These are phyloP conservation scores for Paxillus involutus DNA, from an alignment of 768 basidiomycete species.

Conservation along the genomic window DNA sequence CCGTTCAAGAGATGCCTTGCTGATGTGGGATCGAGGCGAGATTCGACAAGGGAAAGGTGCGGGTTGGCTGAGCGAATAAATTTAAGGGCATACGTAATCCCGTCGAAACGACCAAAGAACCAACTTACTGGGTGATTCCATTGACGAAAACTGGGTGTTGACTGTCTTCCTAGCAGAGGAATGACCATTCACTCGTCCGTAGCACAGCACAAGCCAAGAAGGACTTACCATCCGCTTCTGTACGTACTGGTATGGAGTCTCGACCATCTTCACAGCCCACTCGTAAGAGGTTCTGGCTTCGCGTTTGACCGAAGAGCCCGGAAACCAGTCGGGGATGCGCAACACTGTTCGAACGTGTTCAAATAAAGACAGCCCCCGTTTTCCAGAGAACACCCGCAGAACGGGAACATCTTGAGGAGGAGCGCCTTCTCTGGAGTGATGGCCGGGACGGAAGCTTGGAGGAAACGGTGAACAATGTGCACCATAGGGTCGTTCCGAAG, in stretches of 20 bases:
- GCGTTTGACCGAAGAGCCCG: conserved; percentile 37
- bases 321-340: conserved; percentile 34
- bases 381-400: conserved; percentile 7
- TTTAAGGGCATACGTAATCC: not conserved
- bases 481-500: conserved; percentile 16
- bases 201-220: not conserved
- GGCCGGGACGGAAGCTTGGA: conserved; percentile 2
- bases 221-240: conserved; percentile 16
- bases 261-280: conserved; percentile 1
- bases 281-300: conserved; percentile 18
- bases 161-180: conserved; percentile 3
- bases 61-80: conserved; percentile 3
- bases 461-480: conserved; percentile 8
- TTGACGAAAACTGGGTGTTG: conserved; percentile 2
- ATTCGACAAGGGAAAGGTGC: conserved; percentile 17
- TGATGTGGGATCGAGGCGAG: conserved; percentile 7
- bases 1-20: conserved; percentile 6
- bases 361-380: not conserved
- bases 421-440: conserved; percentile 13
- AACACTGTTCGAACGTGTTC: not conserved
- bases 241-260: conserved; percentile 22
- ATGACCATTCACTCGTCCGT: not conserved
- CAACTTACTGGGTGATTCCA: not conserved
- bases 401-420: conserved; percentile 14
- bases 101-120: not conserved